Base-by-base conservation (phyloP, 225 moss, liverwort and hornwort genomes). In the Polytrichum commune region DNA sequence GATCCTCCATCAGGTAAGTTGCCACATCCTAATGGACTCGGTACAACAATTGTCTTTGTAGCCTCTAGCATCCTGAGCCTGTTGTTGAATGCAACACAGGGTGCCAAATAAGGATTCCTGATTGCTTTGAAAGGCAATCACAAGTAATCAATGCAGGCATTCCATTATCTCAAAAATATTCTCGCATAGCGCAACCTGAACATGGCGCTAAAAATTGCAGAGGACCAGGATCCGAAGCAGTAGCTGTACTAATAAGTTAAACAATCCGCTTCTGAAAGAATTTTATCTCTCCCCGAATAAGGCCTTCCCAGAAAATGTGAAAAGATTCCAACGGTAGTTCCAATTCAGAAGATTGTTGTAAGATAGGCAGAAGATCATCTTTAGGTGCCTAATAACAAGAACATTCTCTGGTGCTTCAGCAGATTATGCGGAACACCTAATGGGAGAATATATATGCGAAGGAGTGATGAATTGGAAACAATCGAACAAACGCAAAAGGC, bases 1-100 rank as follows among this genome's bases (percentile, higher is more conserved):
- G 93, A 93, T 29, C 89, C 93, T 69, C 90, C 93, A 65, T 90
- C 90, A 58, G 83, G 78, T 13, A 90, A 78, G 75, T 82, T 83
- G 54, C 93, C 93, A 66, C 78, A 87, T 38, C 90, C 93, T 33
- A 91, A 76, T n/a, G 93, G 87, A 29, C 77, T 71, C 5, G 93
- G 91, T 65, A 84, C 93, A 74, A 79, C 63, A 55, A 91, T 78
- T 25, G 89, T 80, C 65, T 85, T 65, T 10, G 89, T 80, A 19
- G 73, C 75, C 75, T 84, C 81, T 63, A 93, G 71, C 75, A 73
- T 81, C 73, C 65, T 75, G 8, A 93, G 77, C 62, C 92, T 92
- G 88, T 69, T 75, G 64, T n/a, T 7, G 22, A 58, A 58, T 24
- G 24, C 6, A 10, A 46, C 16, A 13, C 13, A 13, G 46, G 4